Evolutionary conservation across 164 flowering plant genomes (phyloP).

Genomic region (Amborella trichopoda): DNA sequence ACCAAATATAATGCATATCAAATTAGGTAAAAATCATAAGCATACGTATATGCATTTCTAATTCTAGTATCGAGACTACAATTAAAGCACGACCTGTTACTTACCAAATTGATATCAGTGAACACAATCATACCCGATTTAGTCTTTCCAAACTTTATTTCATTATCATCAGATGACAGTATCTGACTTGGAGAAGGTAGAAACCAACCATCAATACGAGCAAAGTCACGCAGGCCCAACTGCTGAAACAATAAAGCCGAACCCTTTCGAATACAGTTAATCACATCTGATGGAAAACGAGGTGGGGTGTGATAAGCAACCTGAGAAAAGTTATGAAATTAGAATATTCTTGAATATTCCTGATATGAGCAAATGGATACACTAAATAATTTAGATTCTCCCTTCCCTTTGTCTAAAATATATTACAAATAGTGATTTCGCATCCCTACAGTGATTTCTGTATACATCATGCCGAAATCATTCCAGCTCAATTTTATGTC

Average conservation of each 20-base stretch:
- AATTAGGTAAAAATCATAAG: no score
- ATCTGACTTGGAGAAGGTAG: constrained; percentile 34
- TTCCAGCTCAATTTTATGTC: no score
- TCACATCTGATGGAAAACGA: constrained; percentile 59
- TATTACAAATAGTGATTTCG: no score
- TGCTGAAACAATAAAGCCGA: constrained; percentile 55
- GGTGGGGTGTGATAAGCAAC: constrained; percentile 94
- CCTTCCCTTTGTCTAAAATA: no score
- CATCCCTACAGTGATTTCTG: no score
- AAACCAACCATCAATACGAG: constrained; percentile 95
- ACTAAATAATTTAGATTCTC: no score
- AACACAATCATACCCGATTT: constrained; percentile 50
- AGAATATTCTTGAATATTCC: no score
- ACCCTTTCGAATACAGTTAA: constrained; percentile 50
- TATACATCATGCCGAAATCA: no score
- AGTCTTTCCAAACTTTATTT: constrained; percentile 32
- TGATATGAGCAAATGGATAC: no score
- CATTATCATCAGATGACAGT: constrained; percentile 14
- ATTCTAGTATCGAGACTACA: no score
- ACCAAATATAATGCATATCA: no score
- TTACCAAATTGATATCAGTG: constrained; percentile 88
- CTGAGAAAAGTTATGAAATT: constrained; percentile 28
- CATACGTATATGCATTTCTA: no score
- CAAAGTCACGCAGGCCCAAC: constrained; percentile 80
- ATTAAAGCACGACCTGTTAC: background rate